These are phyloP conservation scores for Beauveria pseudobassiana DNA, from an alignment of 2,329 filamentous ascomycete species.

Conservation along the genomic window DNA sequence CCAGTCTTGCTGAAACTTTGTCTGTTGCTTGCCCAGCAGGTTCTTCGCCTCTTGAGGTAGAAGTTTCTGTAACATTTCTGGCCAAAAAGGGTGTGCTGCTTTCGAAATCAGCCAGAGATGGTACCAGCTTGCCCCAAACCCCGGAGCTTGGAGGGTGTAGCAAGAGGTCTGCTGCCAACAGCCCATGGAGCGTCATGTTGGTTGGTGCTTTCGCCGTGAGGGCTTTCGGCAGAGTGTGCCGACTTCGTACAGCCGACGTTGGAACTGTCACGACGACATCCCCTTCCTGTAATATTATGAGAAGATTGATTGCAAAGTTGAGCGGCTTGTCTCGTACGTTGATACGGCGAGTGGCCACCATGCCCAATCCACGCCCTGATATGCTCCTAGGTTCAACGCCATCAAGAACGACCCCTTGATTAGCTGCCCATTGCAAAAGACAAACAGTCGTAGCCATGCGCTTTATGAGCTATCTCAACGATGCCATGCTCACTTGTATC, in stretches of 20 bases:
- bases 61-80: constrained; percentile 33
- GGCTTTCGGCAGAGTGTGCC: constrained; percentile 47
- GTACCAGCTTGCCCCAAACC: constrained; percentile 1
- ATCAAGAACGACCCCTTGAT: not conserved
- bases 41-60: constrained; percentile 36
- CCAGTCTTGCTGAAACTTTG: constrained; percentile 35
- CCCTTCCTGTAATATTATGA: constrained; percentile 23
- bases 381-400: not conserved
- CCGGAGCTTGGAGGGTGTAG: constrained; percentile 13
- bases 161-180: constrained; percentile 62
- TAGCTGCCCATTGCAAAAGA: not conserved
- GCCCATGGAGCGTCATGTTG: constrained; percentile 58
- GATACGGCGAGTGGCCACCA: not conserved
- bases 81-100: constrained; percentile 34
- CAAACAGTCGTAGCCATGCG: not conserved
- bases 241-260: constrained; percentile 54
- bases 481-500: not conserved
- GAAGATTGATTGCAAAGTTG: not conserved
- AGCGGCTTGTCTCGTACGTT: not conserved
- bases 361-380: not conserved
- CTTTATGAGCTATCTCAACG: not conserved
- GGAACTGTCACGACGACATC: constrained; percentile 61
- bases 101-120: constrained; percentile 1
- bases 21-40: constrained; percentile 46
- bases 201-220: constrained; percentile 46